These are phyloP conservation scores for Dalechampia spathulata DNA, from an alignment of 441 rosid species.

Conservation along the genomic window DNA sequence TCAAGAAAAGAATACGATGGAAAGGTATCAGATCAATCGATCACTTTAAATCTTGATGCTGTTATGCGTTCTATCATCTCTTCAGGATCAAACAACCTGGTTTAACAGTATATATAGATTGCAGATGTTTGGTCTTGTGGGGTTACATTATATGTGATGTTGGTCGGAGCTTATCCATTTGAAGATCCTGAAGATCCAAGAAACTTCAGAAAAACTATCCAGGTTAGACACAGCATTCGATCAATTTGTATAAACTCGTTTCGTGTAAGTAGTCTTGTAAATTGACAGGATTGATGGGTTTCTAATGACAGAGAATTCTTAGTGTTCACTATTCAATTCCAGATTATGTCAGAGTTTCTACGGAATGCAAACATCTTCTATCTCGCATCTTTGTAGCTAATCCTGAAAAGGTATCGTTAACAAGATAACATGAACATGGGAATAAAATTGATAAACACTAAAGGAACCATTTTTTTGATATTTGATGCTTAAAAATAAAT, in stretches of 20 bases:
- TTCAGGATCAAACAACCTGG: too few species aligned
- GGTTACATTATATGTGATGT: slow-evolving; percentile 69
- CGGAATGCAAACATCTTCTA: slow-evolving; percentile 47
- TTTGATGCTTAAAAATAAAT: too few species aligned
- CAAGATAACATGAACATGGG: too few species aligned
- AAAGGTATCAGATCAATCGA: slow-evolving; percentile 27
- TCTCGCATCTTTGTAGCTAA: slow-evolving; percentile 49
- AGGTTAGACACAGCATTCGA: neutral
- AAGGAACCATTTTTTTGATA: too few species aligned
- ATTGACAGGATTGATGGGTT: neutral
- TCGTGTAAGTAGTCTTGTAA: too few species aligned
- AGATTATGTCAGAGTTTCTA: slow-evolving; percentile 39
- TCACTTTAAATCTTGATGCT: neutral
- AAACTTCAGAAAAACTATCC: slow-evolving; percentile 59
- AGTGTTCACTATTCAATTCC: slow-evolving; percentile 54
- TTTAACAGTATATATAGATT: slow-evolving; percentile 25
- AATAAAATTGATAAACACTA: too few species aligned
- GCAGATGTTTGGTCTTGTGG: slow-evolving; percentile 90
- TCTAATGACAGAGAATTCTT: slow-evolving; percentile 41
- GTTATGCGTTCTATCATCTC: neutral
- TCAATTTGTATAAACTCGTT: too few species aligned
- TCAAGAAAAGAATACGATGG: slow-evolving; percentile 57
- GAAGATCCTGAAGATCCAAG: slow-evolving; percentile 64
- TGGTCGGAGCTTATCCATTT: slow-evolving; percentile 75
- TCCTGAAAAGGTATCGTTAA: slow-evolving; percentile 40